Base-by-base conservation (phyloP, 345 rosid genomes). In the Eucalyptus polybractea region DNA sequence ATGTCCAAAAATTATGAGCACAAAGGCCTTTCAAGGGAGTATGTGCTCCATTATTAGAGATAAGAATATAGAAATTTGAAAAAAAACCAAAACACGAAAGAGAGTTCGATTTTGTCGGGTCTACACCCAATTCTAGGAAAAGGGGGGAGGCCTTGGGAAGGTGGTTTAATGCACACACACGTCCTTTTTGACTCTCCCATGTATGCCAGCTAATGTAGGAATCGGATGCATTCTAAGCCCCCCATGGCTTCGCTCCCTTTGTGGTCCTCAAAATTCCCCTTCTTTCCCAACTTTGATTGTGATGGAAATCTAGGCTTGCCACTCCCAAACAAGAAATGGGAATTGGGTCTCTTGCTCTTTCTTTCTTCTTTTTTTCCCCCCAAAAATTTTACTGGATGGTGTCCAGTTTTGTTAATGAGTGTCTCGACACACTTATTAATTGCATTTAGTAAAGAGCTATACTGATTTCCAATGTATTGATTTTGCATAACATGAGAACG, bases 371-470 rank as follows among this genome's bases (percentile, higher is more conserved):
- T 14, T 13, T 13, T 62, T 29, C 4, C 6, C 10, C 2, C 4
- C 22, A 16, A 33, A 72, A 22, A 0, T 17, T 17, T 17, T 9
- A 9, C 9, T 0, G 7, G 44, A 72, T 33, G 13, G 7, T 72
- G 4, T 33, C 13, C 4, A 2, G 2, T 69, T 19, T 69, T 33
- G 44, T 17, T 16, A 11, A 33, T 0, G 4, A 17, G 25, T 22
- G 6, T 72, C 81, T 72, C 7, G 7, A 33, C 0, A 40, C 44
- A 16, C 12, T 33, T 0, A 0, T 33, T 8, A 9, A 10, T 10
- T 24, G 25, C 25, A 53, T 53, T 53, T 53, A 0, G 58, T 21
- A 53, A 53, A 21, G 25, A 53, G 58, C 25, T 53, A 33, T 21
- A 19, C 5, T 0, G 10, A 53, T 53, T 53, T 53, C 5, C 58